Base-by-base conservation (phyloP, 1,284 basidiomycete species). In the Stygiomarasmius scandens region DNA sequence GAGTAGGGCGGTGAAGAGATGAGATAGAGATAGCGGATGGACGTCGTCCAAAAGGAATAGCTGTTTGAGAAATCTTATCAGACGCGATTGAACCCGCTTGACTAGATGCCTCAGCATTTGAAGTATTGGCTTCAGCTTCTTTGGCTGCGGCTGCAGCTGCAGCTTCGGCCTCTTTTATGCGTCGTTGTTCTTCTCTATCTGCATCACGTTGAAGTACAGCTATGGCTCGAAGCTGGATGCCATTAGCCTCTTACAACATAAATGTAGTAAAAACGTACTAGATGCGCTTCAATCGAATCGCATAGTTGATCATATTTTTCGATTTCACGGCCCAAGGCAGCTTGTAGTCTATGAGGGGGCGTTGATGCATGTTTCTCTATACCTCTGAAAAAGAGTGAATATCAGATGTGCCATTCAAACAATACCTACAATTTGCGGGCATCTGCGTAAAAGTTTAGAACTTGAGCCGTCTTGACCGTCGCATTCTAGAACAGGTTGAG, bases 291-390 rank as follows among this genome's bases (percentile, higher is more conserved):
- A 52, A 92, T 82, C 2, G 82, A 76, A 66, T 92, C 90, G 61
- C 88, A 90, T 6, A 92, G 64, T 63, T 90, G 88, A 64, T 92
- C 88, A 63, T 88, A 92, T 65, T 82, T 85, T 67, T 90, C 88
- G 1, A 91, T 73, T 65, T 90, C 89, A 36, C 81, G 80, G 12
- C 89, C 87, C 22, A 92, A 76, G 14, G 85, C 77, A 4, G 82
- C 75, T 5, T 81, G 85, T 16, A 91, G 69, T 6, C 85, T 79
- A 14, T 74, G 81, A 4, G 89, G 89, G 29, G 90, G 89, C 54
- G 79, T 70, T n/a, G 82, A 78, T 1, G 82, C 81, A 63, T 86
- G 78, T 58, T 79, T 79, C 54, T 81, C 73, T 49, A 87, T 76
- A n/a, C 77, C 81, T 58, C 85, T 88, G 57, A 34, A 43, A 50